Evolutionary conservation across 352 stramenopile genomes (phyloP).

Genomic region (Thalassiosira livingstoniorum): DNA sequence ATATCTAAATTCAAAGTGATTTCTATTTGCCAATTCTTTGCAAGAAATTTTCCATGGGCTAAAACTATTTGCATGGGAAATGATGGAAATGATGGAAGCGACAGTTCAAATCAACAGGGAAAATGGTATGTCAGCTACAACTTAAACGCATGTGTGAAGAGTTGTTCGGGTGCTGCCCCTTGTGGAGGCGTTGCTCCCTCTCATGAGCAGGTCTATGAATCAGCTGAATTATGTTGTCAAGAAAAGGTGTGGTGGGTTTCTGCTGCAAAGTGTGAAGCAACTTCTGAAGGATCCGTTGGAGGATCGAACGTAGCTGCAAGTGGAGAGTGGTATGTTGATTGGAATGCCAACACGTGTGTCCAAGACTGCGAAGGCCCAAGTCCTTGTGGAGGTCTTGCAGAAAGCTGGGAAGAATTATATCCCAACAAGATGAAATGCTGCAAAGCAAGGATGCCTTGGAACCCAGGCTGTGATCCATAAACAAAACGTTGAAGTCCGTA

Average conservation of each 20-base stretch:
- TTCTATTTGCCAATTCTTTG: too few relatives aligned
- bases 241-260: neutral
- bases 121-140: neutral
- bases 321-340: constrained; percentile 2
- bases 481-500: too few relatives aligned
- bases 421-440: neutral
- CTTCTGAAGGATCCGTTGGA: neutral
- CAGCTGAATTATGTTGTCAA: neutral
- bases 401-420: neutral
- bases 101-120: neutral
- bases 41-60: too few relatives aligned
- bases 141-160: neutral
- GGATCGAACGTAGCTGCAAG: neutral
- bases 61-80: neutral
- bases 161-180: neutral
- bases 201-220: neutral
- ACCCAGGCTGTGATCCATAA: neutral
- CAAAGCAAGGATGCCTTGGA: neutral
- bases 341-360: neutral
- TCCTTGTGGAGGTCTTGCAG: neutral
- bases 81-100: neutral
- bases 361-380: neutral
- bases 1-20: too few relatives aligned
- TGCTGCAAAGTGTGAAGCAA: neutral
- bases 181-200: neutral